Evolutionary conservation across 345 rosid species (phyloP).

Genomic region (Rhizophora apiculata): DNA sequence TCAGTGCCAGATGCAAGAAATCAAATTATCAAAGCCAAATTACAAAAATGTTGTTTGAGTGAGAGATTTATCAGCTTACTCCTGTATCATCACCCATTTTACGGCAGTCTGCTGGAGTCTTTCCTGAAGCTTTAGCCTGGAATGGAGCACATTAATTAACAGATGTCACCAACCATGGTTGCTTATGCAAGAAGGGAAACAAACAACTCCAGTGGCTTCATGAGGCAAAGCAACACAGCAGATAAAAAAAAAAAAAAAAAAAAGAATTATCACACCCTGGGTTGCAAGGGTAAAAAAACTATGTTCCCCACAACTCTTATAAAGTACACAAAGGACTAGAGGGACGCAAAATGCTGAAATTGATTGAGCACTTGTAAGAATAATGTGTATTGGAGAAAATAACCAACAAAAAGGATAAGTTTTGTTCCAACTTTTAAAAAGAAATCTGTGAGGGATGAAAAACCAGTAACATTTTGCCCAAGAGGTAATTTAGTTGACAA

Average conservation of each 20-base stretch:
- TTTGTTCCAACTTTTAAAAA: too few species aligned
- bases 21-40: slow-evolving; percentile 22
- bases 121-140: slow-evolving; percentile 94
- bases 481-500: background rate
- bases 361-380: too few species aligned
- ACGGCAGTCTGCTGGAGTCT: slow-evolving; percentile 54
- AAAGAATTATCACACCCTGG: too few species aligned
- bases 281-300: too few species aligned
- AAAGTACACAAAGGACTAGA: too few species aligned
- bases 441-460: background rate
- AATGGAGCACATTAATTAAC: slow-evolving; percentile 12
- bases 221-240: too few species aligned
- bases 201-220: too few species aligned
- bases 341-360: too few species aligned
- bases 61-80: slow-evolving; percentile 48
- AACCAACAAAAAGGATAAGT: too few species aligned
- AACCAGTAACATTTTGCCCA: background rate
- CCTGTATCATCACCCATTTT: slow-evolving; percentile 66
- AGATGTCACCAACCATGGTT: slow-evolving; percentile 7
- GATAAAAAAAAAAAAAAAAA: too few species aligned
- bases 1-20: slow-evolving; percentile 27
- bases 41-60: slow-evolving; percentile 20
- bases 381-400: too few species aligned
- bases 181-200: background rate
- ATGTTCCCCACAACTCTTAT: too few species aligned